Base-by-base conservation (phyloP, 1,139 yeast species). In the Sugiyamaella xylanicola region DNA sequence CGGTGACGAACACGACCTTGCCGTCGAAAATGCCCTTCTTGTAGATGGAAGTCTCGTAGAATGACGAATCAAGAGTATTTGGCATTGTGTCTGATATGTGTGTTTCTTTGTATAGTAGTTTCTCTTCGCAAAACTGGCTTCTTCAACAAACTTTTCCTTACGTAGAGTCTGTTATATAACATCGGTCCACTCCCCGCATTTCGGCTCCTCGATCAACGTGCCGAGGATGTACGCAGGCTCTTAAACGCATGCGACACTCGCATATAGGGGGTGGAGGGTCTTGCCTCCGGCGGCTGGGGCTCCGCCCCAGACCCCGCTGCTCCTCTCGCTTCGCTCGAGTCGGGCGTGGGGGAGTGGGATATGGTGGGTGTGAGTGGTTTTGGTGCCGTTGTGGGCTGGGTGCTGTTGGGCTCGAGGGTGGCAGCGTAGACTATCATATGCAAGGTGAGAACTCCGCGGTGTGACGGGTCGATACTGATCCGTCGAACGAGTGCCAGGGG, bases 1-100 rank as follows among this genome's bases (percentile, higher is more conserved):
- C 98, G 1, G 97, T 92, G 54, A 91, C 87, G 65, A 91, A 87
- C 13, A 84, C 95, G 1, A 89, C 96, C 70, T 90, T 91, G 25
- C 88, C 95, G 56, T 81, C 76, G 74, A 90, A 90, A 39, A 90
- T 65, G 61, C 82, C 86, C 0, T 84, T 80, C 63, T 83, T 85
- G 79, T 79, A 75, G 22, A 67, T 66, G 45, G 65, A 51, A 39
- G 63, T 65, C 47, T 66, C 48, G 37, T 72, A 63, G 54, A 65
- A 73, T n/a, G 61, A 51, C 7, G 35, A 19, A 39, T 50, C 59
- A 2, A 64, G 54, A 21, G 67, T 64, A 56, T 59, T 59, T 8
- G 59, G 63, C 66, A 63, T 63, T 43, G 22, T 56, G 5, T 25
- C 29, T 25, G 5, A 5, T 25, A 9, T 16, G 16, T 37, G 9